These are phyloP conservation scores for Jatropha curcas DNA, from an alignment of 345 rosid species.

Conservation along the genomic window DNA sequence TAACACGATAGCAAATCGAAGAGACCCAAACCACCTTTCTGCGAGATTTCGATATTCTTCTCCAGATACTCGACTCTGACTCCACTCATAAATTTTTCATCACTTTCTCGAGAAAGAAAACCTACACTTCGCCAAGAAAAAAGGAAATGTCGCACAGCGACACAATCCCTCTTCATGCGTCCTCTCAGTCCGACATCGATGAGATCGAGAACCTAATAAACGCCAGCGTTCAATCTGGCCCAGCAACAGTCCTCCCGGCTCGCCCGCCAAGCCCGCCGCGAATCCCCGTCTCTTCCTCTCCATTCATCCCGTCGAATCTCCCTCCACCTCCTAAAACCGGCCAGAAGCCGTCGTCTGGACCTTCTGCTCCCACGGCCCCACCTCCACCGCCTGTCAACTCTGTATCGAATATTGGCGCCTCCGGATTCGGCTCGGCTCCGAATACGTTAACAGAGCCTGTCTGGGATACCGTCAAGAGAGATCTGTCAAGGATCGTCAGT, in stretches of 20 bases:
- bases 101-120: constrained; percentile 18
- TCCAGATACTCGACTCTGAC: background rate
- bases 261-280: constrained; percentile 82
- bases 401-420: constrained; percentile 18
- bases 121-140: background rate
- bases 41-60: background rate
- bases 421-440: constrained; percentile 77
- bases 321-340: constrained; percentile 47
- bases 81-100: constrained; percentile 10
- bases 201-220: constrained; percentile 96
- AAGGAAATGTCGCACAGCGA: constrained; percentile 74
- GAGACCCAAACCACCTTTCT: background rate
- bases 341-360: constrained; percentile 37
- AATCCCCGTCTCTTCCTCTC: constrained; percentile 75
- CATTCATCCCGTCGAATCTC: constrained; percentile 61
- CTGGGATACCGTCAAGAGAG: constrained; percentile 96
- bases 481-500: constrained; percentile 90
- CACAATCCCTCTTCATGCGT: constrained; percentile 69
- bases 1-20: background rate
- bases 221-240: constrained; percentile 63
- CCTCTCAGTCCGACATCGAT: constrained; percentile 98
- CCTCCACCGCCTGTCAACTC: constrained; percentile 33
- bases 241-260: constrained; percentile 84
- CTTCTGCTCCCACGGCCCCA: constrained; percentile 40
- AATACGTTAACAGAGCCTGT: constrained; percentile 97